Conservation (phyloP, 129 eudicot species). For the Cynara cardunculus region DNA sequence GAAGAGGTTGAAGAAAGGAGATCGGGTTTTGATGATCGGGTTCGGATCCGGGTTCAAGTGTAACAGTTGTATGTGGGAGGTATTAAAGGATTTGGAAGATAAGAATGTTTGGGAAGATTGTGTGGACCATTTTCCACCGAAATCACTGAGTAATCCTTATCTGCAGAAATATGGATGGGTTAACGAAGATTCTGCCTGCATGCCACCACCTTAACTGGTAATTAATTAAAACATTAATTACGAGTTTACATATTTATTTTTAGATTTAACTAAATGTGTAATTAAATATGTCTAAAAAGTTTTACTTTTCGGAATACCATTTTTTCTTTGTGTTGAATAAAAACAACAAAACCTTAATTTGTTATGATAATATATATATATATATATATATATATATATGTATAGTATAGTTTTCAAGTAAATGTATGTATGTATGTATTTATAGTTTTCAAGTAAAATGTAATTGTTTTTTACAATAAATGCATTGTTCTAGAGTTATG, state of each 20-base stretch:
- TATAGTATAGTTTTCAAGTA: no score
- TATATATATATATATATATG: neutral
- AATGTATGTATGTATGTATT: no score
- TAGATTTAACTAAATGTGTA: neutral
- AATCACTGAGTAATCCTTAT: constrained; percentile 30
- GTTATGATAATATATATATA: neutral
- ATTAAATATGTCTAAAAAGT: neutral
- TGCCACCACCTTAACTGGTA: neutral
- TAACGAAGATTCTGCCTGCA: constrained; percentile 18
- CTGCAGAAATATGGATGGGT: constrained; percentile 37
- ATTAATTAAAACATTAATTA: no score
- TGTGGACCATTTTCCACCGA: constrained; percentile 33
- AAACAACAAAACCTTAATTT: neutral
- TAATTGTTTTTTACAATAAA: neutral
- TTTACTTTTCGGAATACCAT: neutral
- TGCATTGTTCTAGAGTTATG: neutral
- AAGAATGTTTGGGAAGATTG: constrained; percentile 38
- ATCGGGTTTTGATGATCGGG: constrained; percentile 41
- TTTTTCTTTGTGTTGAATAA: neutral
- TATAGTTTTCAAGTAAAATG: neutral
- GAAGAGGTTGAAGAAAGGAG: constrained; percentile 35
- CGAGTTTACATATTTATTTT: neutral
- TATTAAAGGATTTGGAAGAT: constrained; percentile 27
- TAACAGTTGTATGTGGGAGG: constrained; percentile 49
- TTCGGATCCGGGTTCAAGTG: constrained; percentile 81